A percentile compares a stretch with the other conserved stretches of the same genome.
phyloP scores from a whole-genome alignment of 495 filamentous ascomycete genomes.

The Neohortaea acidophila region DNA sequence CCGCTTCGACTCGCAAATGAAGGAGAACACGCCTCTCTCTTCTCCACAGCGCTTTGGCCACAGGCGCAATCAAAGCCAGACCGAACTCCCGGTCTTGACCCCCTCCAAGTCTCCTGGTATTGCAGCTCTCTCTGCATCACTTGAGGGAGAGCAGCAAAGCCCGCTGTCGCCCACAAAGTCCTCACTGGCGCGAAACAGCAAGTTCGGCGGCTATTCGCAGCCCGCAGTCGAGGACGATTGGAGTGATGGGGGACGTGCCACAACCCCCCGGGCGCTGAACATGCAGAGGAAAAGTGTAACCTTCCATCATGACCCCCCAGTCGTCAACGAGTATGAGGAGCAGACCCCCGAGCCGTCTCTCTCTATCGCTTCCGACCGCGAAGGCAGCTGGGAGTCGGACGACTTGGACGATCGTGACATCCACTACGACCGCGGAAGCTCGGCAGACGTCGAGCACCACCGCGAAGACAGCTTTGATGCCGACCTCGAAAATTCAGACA shows the following conservation, averaged over 20 bases:
- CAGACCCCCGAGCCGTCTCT: conserved; percentile 77
- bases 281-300: conserved; percentile 91
- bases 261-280: conserved; percentile 41
- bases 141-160: conserved; percentile 61
- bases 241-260: conserved; percentile 45
- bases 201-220: conserved; percentile 41
- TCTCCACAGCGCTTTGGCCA: conserved; percentile 20
- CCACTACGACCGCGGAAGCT: conserved; percentile 55
- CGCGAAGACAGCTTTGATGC: conserved; percentile 87
- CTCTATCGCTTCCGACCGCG: conserved; percentile 67
- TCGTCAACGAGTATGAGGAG: conserved; percentile 96
- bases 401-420: conserved; percentile 53
- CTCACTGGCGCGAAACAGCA: conserved; percentile 46
- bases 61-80: conserved; percentile 25
- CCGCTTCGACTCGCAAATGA: conserved; percentile 19
- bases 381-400: conserved; percentile 75
- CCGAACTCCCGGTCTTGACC: conserved; percentile 23
- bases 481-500: conserved; percentile 84
- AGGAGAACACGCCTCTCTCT: conserved; percentile 20
- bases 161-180: conserved; percentile 65
- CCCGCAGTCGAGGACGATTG: conserved; percentile 26
- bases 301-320: conserved; percentile 84
- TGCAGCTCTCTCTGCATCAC: too few species aligned
- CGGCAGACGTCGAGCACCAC: conserved; percentile 30
- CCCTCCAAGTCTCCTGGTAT: conserved; percentile 39